Evolutionary conservation across 768 basidiomycete genomes (phyloP).

Genomic region (Phlebiopsis flavidoalba): DNA sequence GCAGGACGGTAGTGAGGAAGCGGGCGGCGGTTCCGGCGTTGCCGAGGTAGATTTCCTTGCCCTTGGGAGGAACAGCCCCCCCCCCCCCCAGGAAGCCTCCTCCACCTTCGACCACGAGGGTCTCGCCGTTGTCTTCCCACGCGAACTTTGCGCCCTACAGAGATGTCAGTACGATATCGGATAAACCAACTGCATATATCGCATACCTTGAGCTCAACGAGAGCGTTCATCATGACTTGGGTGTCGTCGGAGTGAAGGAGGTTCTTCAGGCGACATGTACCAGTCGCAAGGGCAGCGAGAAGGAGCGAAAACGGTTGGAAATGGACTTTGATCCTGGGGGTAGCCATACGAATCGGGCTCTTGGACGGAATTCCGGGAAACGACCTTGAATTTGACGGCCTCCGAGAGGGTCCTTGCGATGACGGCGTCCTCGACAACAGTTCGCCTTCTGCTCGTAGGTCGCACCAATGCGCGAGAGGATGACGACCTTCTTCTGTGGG

Average conservation of each 20-base stretch:
- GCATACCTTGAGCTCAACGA: constrained; percentile 77
- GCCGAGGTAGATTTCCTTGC: constrained; percentile 89
- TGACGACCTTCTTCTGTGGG: constrained; percentile 86
- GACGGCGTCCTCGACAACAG: constrained; percentile 72
- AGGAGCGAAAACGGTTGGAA: constrained; percentile 94
- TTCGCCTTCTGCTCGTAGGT: constrained; percentile 91
- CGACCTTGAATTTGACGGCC: constrained; percentile 70
- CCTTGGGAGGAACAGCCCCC: constrained; percentile 69
- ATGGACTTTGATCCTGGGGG: constrained; percentile 88
- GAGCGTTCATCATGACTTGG: constrained; percentile 97
- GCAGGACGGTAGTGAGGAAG: constrained; percentile 95
- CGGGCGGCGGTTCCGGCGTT: constrained; percentile 98
- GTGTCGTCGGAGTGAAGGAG: constrained; percentile 97
- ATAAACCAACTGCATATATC: not conserved
- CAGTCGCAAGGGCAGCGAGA: constrained; percentile 85
- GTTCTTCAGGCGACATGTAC: constrained; percentile 85
- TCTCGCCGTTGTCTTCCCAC: constrained; percentile 97
- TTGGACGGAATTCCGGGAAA: constrained; percentile 58
- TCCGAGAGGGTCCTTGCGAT: constrained; percentile 82
- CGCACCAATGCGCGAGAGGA: constrained; percentile 85
- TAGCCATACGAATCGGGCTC: constrained; percentile 64
- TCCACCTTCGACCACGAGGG: constrained; percentile 87
- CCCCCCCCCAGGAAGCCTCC: constrained; percentile 73
- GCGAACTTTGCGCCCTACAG: constrained; percentile 80
- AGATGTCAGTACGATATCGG: not conserved